A percentile compares a stretch with the other conserved stretches of the same genome.
Conservation (phyloP, 108 stramenopile genomes). For the Fragilariopsis cylindrus region DNA sequence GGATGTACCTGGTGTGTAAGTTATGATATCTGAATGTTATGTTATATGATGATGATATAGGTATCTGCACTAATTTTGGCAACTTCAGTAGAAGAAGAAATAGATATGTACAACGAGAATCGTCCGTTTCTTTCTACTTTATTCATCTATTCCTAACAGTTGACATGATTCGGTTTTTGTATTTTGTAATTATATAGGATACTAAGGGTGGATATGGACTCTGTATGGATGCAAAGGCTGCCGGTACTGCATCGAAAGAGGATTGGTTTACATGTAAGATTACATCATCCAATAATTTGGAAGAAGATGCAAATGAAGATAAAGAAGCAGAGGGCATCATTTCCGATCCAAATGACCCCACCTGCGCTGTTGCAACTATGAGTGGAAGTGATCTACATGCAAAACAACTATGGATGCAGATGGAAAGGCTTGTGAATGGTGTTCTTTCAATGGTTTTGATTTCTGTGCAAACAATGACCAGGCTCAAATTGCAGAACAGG, state of each 20-base stretch:
- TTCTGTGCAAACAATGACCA: slow-evolving; percentile 38
- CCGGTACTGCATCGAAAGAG: slow-evolving; percentile 23
- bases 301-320: background rate
- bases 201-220: slow-evolving; percentile 40
- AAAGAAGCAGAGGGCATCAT: background rate
- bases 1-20: slow-evolving; percentile 45
- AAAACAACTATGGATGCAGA: slow-evolving; percentile 38
- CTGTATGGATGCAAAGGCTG: slow-evolving; percentile 36
- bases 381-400: slow-evolving; percentile 27
- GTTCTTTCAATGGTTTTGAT: slow-evolving; percentile 12
- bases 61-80: background rate
- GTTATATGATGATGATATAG: background rate
- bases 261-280: slow-evolving; percentile 32
- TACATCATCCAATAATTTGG: background rate
- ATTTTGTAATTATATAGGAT: background rate
- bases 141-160: too few relatives aligned
- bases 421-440: slow-evolving; percentile 45
- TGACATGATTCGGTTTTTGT: background rate
- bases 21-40: background rate
- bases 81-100: background rate
- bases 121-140: background rate
- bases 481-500: slow-evolving; percentile 29
- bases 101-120: background rate
- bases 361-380: slow-evolving; percentile 32
- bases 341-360: slow-evolving; percentile 29